phyloP scores from a whole-genome alignment of 257 asterid species.

The Capsicum pubescens region DNA sequence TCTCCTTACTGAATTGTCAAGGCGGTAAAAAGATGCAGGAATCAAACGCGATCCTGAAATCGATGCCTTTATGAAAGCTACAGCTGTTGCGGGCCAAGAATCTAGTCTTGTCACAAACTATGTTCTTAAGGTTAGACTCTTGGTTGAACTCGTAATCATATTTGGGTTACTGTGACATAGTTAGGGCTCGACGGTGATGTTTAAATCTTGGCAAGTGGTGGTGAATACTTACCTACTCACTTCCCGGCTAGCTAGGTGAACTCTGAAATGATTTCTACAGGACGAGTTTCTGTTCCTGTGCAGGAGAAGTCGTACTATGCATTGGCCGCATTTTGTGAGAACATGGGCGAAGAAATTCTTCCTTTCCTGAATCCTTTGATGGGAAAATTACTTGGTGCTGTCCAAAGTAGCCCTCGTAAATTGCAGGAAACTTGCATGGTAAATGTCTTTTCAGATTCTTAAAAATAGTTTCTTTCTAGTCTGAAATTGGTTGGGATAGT shows the following conservation, averaged over 20 bases:
- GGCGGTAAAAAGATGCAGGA: too few relatives aligned
- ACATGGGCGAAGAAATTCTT: constrained; percentile 97
- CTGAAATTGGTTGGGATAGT: constrained; percentile 95
- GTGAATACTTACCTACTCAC: too few relatives aligned
- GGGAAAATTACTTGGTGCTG: constrained; percentile 80
- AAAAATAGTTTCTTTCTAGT: neutral
- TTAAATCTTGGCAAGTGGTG: too few relatives aligned
- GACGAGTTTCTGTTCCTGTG: constrained; percentile 28
- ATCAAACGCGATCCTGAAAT: too few relatives aligned
- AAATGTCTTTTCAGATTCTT: constrained; percentile 28
- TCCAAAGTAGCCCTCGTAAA: constrained; percentile 84
- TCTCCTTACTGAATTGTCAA: too few relatives aligned
- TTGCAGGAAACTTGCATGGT: constrained; percentile 99
- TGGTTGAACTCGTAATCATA: neutral
- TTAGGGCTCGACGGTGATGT: too few relatives aligned
- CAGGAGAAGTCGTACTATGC: constrained; percentile 99
- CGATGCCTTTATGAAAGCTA: too few relatives aligned
- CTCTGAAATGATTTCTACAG: too few relatives aligned
- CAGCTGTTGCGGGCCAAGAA: too few relatives aligned
- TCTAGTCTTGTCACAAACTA: neutral
- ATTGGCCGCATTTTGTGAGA: constrained; percentile 98
- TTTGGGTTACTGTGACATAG: too few relatives aligned
- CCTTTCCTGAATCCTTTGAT: constrained; percentile 90
- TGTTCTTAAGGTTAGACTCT: constrained; percentile 13
- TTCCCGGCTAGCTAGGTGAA: too few relatives aligned